Evolutionary conservation across 169 alveolate species (phyloP).

Genomic region (Plasmodium berghei): DNA sequence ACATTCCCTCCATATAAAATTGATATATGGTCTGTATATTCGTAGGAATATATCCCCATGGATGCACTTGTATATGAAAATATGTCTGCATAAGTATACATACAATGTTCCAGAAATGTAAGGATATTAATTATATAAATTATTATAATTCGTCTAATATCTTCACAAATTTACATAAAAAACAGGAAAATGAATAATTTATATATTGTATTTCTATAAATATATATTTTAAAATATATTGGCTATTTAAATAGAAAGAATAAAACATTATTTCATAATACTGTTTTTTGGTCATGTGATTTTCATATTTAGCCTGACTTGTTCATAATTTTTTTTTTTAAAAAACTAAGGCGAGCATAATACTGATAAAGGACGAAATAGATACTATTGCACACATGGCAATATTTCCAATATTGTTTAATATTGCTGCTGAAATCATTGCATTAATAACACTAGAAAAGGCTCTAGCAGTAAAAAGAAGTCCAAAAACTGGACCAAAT

Average conservation of each 20-base stretch:
- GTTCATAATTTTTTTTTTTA: slow-evolving; percentile 1
- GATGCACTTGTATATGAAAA: background rate
- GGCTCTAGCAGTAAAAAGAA: slow-evolving; percentile 80
- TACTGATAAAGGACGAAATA: slow-evolving; percentile 55
- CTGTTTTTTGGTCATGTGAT: background rate
- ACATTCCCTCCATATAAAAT: background rate
- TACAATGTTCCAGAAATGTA: background rate
- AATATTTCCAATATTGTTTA: slow-evolving; percentile 45
- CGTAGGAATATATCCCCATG: too few species aligned
- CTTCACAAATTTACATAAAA: slow-evolving; percentile 48
- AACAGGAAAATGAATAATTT: slow-evolving; percentile 3
- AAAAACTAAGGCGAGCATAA: slow-evolving; percentile 47
- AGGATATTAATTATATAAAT: background rate
- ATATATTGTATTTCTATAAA: slow-evolving; percentile 28
- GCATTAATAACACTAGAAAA: slow-evolving; percentile 64
- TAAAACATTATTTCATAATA: background rate
- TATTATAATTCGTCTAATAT: too few species aligned
- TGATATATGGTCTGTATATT: too few species aligned
- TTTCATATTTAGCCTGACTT: background rate
- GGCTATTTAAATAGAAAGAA: too few species aligned
- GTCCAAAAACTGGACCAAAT: slow-evolving; percentile 82
- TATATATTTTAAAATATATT: background rate
- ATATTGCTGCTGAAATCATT: slow-evolving; percentile 43
- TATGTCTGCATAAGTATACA: background rate
- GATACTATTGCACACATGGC: slow-evolving; percentile 74